Conservation (phyloP, 2,329 filamentous ascomycete species). For the Trichophyton simii region DNA sequence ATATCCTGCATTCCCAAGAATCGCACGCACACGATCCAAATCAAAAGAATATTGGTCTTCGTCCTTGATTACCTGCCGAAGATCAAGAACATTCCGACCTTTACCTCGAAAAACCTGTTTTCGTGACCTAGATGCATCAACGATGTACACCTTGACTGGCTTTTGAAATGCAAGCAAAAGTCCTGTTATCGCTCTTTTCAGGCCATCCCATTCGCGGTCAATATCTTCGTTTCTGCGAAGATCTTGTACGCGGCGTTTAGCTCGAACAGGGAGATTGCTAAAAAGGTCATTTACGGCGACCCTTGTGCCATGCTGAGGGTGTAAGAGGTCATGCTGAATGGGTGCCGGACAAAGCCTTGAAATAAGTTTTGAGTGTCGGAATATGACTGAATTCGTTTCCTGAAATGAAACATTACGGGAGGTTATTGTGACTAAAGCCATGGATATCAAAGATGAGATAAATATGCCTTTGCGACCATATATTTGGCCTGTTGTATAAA, state of each 20-base stretch:
- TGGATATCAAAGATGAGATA: conserved; percentile 58
- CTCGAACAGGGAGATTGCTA: conserved; percentile 77
- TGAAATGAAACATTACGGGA: conserved; percentile 48
- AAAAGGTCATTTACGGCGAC: conserved; percentile 71
- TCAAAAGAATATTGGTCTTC: conserved; percentile 15
- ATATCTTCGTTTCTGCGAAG: conserved; percentile 40
- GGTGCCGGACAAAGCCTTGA: conserved; percentile 51
- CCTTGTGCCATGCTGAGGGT: conserved; percentile 55
- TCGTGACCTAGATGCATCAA: conserved; percentile 37
- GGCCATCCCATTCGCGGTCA: conserved; percentile 51
- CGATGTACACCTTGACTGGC: conserved; percentile 46
- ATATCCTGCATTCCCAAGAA: conserved; percentile 56
- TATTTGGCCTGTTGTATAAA: conserved; percentile 29
- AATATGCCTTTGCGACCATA: conserved; percentile 65
- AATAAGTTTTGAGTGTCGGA: conserved; percentile 58
- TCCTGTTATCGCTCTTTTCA: conserved; percentile 48
- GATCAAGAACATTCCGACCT: not conserved
- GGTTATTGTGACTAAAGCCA: conserved; percentile 65
- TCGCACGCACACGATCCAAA: conserved; percentile 30
- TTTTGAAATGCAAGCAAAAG: conserved; percentile 59
- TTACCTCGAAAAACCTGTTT: conserved; percentile 23
- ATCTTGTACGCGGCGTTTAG: conserved; percentile 59
- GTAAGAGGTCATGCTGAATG: conserved; percentile 45
- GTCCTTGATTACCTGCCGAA: not conserved
- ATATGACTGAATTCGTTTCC: conserved; percentile 49